Conservation (phyloP, 257 asterid genomes). For the Fraxinus americana region DNA sequence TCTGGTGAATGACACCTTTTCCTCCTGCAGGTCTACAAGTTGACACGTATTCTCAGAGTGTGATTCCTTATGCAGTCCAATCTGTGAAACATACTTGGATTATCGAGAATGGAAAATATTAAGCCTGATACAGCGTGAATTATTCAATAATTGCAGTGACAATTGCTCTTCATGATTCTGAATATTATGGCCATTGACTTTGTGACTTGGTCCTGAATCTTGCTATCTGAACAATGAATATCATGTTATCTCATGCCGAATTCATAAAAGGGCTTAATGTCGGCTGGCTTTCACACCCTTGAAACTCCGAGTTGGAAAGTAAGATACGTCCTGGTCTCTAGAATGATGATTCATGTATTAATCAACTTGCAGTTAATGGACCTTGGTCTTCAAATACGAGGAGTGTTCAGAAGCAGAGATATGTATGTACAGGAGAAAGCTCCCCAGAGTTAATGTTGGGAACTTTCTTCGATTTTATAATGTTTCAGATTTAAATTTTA, state of each 20-base stretch:
- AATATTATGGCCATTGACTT: background rate
- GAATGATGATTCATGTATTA: background rate
- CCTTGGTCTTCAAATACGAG: background rate
- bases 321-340: background rate
- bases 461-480: background rate
- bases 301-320: background rate
- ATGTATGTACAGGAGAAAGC: background rate
- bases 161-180: background rate
- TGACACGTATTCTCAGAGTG: slow-evolving; percentile 62
- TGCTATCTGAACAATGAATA: background rate
- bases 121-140: background rate
- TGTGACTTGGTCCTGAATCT: slow-evolving; percentile 10
- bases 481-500: background rate
- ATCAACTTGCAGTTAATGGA: background rate
- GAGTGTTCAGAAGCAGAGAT: background rate
- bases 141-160: slow-evolving; percentile 1
- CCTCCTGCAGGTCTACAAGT: slow-evolving; percentile 62
- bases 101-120: slow-evolving; percentile 17
- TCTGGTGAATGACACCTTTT: slow-evolving; percentile 16
- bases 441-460: background rate
- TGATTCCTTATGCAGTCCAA: slow-evolving; percentile 25
- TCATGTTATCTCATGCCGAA: background rate
- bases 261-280: background rate
- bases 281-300: background rate
- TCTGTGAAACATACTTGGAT: background rate